Base-by-base conservation (phyloP, 2,329 filamentous ascomycete genomes). In the Tolypocladium amazonense region DNA sequence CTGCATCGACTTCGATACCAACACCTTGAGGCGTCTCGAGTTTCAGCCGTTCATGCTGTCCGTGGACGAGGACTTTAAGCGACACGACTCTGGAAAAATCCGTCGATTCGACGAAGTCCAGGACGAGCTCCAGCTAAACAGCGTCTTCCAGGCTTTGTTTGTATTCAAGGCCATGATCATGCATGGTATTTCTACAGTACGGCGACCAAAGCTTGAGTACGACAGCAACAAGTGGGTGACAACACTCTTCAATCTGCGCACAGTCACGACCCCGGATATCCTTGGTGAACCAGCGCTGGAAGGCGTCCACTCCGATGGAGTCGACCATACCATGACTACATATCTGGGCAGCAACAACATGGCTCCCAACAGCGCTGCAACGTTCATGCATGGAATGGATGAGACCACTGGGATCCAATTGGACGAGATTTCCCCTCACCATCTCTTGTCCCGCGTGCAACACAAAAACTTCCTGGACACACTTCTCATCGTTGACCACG, bases 301-400 rank as follows among this genome's bases (percentile, higher is more conserved):
- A 60, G 70, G 70, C 30, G 67, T 72, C 37, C 70, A 72, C 65
- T 65, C 66, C 1, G 70, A 72, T 56, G 70, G 70, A 50, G 67
- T 68, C 56, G 70, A 72, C 56, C 67, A 70, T 63, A 72, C 69
- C 60, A 70, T 72, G 69, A 71, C 69, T 20, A 68, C 66, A 12
- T 69, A 63, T 33, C 62, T 72, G 25, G 66, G 67, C 23, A 61
- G 59, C 61, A 56, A 60, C 50, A 72, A 72, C 63, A 70, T 72
- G 67, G 60, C 60, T 6, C 54, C 62, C 50, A 61, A 69, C 58
- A 68, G 65, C 60, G 69, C 67, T 12, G 65, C 65, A n/a, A 72
- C 69, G 37, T 69, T 67, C 54, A 64, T 72, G 61, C 70, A 72
- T 60, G 62, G 47, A 60, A 68, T 65, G 62, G 58, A 62, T 15